phyloP scores from a whole-genome alignment of 192 early-diverging fungal species.

The Mortierella hygrophila region DNA sequence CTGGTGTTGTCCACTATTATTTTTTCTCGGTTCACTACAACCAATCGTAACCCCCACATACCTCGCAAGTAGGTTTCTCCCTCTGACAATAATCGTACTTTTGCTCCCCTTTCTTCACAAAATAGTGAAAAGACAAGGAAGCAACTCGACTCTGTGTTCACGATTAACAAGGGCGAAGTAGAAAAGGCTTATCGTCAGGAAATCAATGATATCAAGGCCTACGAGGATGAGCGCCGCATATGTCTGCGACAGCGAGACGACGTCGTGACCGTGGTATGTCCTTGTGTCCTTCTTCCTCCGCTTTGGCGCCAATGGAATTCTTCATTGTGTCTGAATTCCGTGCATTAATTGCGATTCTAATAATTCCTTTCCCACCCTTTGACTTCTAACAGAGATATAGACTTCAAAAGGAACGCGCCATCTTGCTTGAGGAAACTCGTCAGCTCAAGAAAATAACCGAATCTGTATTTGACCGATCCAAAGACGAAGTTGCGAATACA shows the following conservation, averaged over 20 bases:
- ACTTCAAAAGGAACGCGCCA: slow-evolving; percentile 30
- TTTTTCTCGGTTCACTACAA: not conserved
- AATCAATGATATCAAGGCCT: slow-evolving; percentile 34
- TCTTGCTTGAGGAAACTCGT: slow-evolving; percentile 38
- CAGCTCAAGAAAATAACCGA: slow-evolving; percentile 48
- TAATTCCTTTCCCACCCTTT: not conserved
- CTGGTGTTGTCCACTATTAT: not conserved
- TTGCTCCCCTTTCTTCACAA: not conserved
- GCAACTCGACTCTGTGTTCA: slow-evolving; percentile 48
- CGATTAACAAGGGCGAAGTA: slow-evolving; percentile 29
- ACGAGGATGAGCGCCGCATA: slow-evolving; percentile 40
- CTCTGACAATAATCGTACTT: not conserved
- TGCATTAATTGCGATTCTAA: not conserved
- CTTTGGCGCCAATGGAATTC: no score
- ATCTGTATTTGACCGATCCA: slow-evolving; percentile 52
- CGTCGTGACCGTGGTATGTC: slow-evolving; percentile 40
- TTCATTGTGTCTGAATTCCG: not conserved
- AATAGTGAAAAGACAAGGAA: slow-evolving; percentile 35
- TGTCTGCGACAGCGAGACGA: slow-evolving; percentile 42
- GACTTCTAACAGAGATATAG: slow-evolving; percentile 17
- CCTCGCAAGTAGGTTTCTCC: not conserved
- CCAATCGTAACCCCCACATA: not conserved
- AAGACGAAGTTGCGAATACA: slow-evolving; percentile 45
- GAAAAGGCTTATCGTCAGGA: slow-evolving; percentile 25
- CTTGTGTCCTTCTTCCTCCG: not conserved